These are phyloP conservation scores for Emmonsia crescens DNA, from an alignment of 2,329 filamentous ascomycete genomes.

Conservation along the genomic window DNA sequence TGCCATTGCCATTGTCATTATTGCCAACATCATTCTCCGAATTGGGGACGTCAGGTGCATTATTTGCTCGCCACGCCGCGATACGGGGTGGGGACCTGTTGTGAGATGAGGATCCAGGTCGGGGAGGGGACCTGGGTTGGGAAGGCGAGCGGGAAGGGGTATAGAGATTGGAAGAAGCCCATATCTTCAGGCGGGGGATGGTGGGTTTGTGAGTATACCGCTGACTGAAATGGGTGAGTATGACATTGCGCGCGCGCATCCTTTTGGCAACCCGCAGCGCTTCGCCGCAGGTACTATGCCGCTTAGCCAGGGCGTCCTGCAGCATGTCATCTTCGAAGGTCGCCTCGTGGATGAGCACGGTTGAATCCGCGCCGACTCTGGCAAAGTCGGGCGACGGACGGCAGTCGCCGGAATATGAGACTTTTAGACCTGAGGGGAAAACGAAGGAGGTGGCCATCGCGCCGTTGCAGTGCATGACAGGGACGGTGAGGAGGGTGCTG, in stretches of 20 bases:
- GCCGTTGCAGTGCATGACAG: slow-evolving; percentile 68
- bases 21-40: not conserved
- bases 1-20: not conserved
- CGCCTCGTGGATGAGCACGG: slow-evolving; percentile 86
- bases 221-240: slow-evolving; percentile 93
- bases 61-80: not conserved
- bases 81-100: not conserved
- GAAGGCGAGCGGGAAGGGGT: not conserved
- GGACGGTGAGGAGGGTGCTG: slow-evolving; percentile 52
- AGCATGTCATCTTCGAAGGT: slow-evolving; percentile 83
- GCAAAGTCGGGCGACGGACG: slow-evolving; percentile 64
- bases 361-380: slow-evolving; percentile 59
- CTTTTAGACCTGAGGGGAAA: slow-evolving; percentile 68
- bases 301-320: slow-evolving; percentile 73
- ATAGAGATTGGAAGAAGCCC: not conserved
- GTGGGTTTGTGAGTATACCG: slow-evolving; percentile 46
- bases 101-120: not conserved
- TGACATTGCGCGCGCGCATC: slow-evolving; percentile 69
- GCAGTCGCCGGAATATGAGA: slow-evolving; percentile 92
- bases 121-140: not conserved
- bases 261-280: slow-evolving; percentile 63
- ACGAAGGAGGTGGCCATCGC: slow-evolving; percentile 68
- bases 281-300: slow-evolving; percentile 79
- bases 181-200: not conserved
- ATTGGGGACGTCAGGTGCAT: not conserved